These are phyloP conservation scores for Rauvolfia tetraphylla DNA, from an alignment of 257 asterid species.

Conservation along the genomic window DNA sequence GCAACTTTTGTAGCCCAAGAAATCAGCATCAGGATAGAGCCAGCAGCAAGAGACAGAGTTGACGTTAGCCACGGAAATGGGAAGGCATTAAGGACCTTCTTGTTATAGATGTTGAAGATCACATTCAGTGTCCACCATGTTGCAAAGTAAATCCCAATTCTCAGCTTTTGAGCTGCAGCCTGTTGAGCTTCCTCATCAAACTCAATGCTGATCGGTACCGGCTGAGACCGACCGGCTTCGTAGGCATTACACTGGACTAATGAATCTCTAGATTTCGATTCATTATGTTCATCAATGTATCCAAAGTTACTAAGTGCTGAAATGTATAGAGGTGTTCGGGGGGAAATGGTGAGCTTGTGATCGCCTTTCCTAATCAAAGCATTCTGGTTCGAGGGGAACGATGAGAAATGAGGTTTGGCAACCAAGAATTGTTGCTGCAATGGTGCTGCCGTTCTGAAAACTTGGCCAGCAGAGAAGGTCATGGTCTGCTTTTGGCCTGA, in stretches of 20 bases:
- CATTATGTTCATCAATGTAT: slow-evolving; percentile 24
- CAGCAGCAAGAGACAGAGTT: slow-evolving; percentile 87
- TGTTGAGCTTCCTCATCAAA: slow-evolving; percentile 38
- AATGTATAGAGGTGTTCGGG: slow-evolving; percentile 51
- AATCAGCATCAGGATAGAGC: slow-evolving; percentile 66
- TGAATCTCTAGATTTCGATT: slow-evolving; percentile 14
- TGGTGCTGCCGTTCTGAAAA: background rate
- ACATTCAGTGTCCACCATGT: slow-evolving; percentile 93
- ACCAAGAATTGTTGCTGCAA: slow-evolving; percentile 3
- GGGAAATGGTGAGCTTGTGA: background rate
- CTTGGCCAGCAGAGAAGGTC: slow-evolving; percentile 10
- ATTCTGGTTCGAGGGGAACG: slow-evolving; percentile 7
- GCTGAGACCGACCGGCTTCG: slow-evolving; percentile 48
- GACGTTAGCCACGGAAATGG: slow-evolving; percentile 97
- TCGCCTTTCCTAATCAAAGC: slow-evolving; percentile 12
- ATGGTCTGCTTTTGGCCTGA: background rate
- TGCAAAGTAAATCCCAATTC: slow-evolving; percentile 71
- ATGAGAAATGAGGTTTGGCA: slow-evolving; percentile 25
- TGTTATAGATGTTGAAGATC: slow-evolving; percentile 83
- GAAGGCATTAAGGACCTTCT: slow-evolving; percentile 79
- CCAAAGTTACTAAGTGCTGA: slow-evolving; percentile 46
- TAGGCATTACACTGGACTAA: slow-evolving; percentile 56
- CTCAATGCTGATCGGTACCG: slow-evolving; percentile 52
- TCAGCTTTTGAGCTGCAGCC: slow-evolving; percentile 55
- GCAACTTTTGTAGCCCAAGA: slow-evolving; percentile 77